Evolutionary conservation across 2,329 filamentous ascomycete genomes (phyloP).

Genomic region (Chaetomium globosum): DNA sequence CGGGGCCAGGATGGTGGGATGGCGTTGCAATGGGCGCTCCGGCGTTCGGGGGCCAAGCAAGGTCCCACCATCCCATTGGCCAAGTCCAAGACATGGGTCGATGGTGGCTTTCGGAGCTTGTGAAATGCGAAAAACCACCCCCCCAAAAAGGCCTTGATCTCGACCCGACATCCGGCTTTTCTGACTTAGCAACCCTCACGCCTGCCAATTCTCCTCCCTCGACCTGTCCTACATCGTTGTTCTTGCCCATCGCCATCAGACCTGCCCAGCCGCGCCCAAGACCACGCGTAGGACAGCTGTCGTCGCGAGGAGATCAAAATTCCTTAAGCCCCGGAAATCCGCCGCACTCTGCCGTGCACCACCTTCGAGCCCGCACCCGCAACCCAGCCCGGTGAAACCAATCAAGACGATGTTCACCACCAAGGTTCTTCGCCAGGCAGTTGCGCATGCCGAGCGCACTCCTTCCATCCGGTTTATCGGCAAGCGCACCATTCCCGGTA

Average conservation of each 20-base stretch:
- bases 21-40: conserved; percentile 27
- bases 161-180: conserved; percentile 20
- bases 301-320: conserved; percentile 37
- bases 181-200: conserved; percentile 18
- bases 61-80: conserved; percentile 22
- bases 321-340: not conserved
- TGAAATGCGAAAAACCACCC: conserved; percentile 29
- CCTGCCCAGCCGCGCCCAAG: conserved; percentile 18
- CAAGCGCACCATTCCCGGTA: conserved; percentile 62
- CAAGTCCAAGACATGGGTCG: not conserved
- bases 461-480: conserved; percentile 66
- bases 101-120: conserved; percentile 33
- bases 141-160: conserved; percentile 23
- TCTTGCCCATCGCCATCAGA: conserved; percentile 5
- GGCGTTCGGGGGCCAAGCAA: conserved; percentile 21
- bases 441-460: conserved; percentile 61
- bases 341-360: too few species aligned
- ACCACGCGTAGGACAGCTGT: conserved; percentile 33
- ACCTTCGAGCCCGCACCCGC: conserved; percentile 5
- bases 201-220: conserved; percentile 37
- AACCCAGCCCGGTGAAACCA: not conserved
- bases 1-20: conserved; percentile 13
- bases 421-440: conserved; percentile 60
- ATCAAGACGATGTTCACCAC: conserved; percentile 54
- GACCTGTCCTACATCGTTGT: conserved; percentile 34